Evolutionary conservation across 179 eudicot genomes (phyloP).

Genomic region (Silene coronaria): DNA sequence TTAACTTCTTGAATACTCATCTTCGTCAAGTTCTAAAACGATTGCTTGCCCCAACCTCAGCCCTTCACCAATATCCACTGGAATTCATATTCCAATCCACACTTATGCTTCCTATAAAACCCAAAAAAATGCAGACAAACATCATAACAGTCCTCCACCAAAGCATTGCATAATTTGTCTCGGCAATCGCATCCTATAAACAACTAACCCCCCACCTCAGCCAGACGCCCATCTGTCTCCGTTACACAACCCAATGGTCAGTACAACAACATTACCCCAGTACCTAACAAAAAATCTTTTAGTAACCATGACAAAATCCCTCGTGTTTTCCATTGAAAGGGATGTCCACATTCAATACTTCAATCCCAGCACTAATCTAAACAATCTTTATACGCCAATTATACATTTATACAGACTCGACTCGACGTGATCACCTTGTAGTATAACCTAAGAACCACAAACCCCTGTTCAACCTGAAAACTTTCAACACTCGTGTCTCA

Average conservation of each 20-base stretch:
- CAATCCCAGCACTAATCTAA: too few relatives aligned
- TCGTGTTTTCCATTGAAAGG: neutral
- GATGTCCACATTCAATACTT: neutral
- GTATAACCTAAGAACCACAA: neutral
- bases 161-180: neutral
- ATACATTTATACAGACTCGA: too few relatives aligned
- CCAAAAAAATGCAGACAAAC: neutral
- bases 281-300: too few relatives aligned
- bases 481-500: neutral
- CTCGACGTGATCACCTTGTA: neutral
- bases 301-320: neutral
- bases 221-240: neutral
- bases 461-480: neutral
- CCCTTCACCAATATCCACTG: neutral
- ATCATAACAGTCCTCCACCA: neutral
- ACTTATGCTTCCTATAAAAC: neutral
- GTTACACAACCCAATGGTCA: too few relatives aligned
- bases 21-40: neutral
- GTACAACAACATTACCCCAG: too few relatives aligned
- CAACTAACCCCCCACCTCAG: neutral
- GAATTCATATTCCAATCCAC: neutral
- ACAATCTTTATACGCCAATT: too few relatives aligned
- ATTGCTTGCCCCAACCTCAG: neutral
- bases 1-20: neutral
- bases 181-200: neutral